These are phyloP conservation scores for Loxodes magnus DNA, from an alignment of 73 alveolate species.

Conservation along the genomic window DNA sequence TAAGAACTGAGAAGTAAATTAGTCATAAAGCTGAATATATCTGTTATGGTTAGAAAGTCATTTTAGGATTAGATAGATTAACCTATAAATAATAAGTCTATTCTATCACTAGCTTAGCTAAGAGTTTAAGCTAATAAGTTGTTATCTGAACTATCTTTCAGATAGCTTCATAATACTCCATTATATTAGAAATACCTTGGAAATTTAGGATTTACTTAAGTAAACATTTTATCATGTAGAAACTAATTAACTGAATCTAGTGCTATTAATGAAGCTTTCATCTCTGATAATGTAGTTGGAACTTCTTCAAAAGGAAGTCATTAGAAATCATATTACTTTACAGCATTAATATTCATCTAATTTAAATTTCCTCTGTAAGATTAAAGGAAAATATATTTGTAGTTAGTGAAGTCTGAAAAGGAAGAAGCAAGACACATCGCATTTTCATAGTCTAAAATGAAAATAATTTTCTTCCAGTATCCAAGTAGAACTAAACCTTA, in stretches of 20 bases:
- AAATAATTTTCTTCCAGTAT: conserved; percentile 58
- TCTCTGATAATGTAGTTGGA: background rate
- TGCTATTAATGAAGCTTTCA: background rate
- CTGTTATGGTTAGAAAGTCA: too few relatives aligned
- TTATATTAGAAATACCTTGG: too few relatives aligned
- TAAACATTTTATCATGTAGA: too few relatives aligned
- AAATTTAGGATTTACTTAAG: too few relatives aligned
- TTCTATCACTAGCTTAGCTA: too few relatives aligned
- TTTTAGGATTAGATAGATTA: too few relatives aligned
- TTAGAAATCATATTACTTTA: conserved; percentile 4
- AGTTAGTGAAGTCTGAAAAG: conserved; percentile 6
- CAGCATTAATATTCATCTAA: background rate
- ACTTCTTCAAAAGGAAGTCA: conserved; percentile 3
- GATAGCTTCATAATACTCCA: too few relatives aligned
- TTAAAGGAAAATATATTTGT: conserved; percentile 9
- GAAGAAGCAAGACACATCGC: conserved; percentile 28
- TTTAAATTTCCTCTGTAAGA: conserved; percentile 1
- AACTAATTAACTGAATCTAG: conserved; percentile 5
- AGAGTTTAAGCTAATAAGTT: too few relatives aligned
- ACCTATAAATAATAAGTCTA: too few relatives aligned
- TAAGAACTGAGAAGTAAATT: too few relatives aligned
- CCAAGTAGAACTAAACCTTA: conserved; percentile 35
- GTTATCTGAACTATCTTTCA: too few relatives aligned
- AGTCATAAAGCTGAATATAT: too few relatives aligned
- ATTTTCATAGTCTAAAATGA: conserved; percentile 22